phyloP scores from a whole-genome alignment of 2,329 filamentous ascomycete genomes.

The Claviceps fusiformis region DNA sequence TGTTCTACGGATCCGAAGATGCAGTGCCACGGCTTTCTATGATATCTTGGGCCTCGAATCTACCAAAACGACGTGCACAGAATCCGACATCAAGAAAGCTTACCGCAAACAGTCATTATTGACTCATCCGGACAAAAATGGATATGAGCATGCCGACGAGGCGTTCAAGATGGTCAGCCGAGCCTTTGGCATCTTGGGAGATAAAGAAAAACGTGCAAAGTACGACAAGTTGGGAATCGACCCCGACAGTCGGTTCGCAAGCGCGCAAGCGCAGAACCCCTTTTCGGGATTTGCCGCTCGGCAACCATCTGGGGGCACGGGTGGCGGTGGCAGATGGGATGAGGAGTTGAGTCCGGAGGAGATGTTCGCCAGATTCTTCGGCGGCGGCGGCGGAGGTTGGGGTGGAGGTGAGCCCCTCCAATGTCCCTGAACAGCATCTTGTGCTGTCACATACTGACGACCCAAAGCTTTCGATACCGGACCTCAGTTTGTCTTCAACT shows the following conservation, averaged over 20 bases:
- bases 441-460: conserved; percentile 6
- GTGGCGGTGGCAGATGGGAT: conserved; percentile 55
- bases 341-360: conserved; percentile 94
- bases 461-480: conserved; percentile 53
- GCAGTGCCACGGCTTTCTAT: conserved; percentile 79
- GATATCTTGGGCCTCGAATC: conserved; percentile 72
- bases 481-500: conserved; percentile 88
- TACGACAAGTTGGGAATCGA: conserved; percentile 86
- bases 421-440: background rate
- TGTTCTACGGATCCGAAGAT: conserved; percentile 77
- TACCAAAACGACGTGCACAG: conserved; percentile 51
- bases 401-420: conserved; percentile 32
- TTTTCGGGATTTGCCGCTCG: conserved; percentile 48
- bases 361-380: conserved; percentile 94
- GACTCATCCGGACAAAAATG: conserved; percentile 98
- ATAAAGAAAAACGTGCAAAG: conserved; percentile 73
- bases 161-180: conserved; percentile 96
- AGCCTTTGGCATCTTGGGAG: conserved; percentile 85
- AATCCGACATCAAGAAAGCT: conserved; percentile 90
- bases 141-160: conserved; percentile 87
- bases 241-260: conserved; percentile 75
- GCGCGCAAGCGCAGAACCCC: conserved; percentile 44
- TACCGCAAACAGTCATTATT: conserved; percentile 89
- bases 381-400: conserved; percentile 54
- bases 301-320: conserved; percentile 28